Conservation (phyloP, 169 alveolate genomes). For the Eimeria necatrix region DNA sequence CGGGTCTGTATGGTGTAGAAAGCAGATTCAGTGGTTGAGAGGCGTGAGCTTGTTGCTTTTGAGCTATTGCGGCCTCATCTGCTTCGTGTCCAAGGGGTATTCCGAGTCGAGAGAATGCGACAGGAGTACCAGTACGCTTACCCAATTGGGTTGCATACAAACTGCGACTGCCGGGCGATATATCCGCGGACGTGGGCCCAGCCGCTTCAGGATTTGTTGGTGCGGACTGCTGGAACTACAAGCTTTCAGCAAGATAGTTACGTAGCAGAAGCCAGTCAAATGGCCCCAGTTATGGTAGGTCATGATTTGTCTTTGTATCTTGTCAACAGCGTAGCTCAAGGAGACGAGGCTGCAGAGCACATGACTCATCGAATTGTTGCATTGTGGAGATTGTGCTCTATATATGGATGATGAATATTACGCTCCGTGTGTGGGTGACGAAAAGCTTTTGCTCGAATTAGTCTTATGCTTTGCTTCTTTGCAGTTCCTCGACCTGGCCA, state of each 20-base stretch:
- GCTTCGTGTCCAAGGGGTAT: slow-evolving; percentile 47
- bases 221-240: slow-evolving; percentile 72
- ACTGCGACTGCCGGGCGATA: slow-evolving; percentile 82
- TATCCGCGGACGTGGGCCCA: slow-evolving; percentile 89
- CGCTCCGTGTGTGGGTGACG: no score
- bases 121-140: slow-evolving; percentile 58
- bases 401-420: no score
- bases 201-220: slow-evolving; percentile 83
- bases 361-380: not conserved
- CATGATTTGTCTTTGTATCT: not conserved
- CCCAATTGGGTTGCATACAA: slow-evolving; percentile 78
- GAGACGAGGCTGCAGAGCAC: not conserved
- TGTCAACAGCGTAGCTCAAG: not conserved
- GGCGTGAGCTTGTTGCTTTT: slow-evolving; percentile 66
- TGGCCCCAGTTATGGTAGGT: slow-evolving; percentile 41
- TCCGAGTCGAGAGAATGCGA: slow-evolving; percentile 36
- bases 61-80: slow-evolving; percentile 60
- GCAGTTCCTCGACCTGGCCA: slow-evolving; percentile 76
- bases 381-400: not conserved
- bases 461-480: not conserved
- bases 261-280: slow-evolving; percentile 20
- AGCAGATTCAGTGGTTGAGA: slow-evolving; percentile 46
- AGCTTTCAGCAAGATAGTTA: slow-evolving; percentile 10
- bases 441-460: not conserved
- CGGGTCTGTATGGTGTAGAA: slow-evolving; percentile 38